Evolutionary conservation across 768 basidiomycete species (phyloP), one percentile per base, ranked within the genome.

Genomic region (Panaeolus cyanescens): DNA sequence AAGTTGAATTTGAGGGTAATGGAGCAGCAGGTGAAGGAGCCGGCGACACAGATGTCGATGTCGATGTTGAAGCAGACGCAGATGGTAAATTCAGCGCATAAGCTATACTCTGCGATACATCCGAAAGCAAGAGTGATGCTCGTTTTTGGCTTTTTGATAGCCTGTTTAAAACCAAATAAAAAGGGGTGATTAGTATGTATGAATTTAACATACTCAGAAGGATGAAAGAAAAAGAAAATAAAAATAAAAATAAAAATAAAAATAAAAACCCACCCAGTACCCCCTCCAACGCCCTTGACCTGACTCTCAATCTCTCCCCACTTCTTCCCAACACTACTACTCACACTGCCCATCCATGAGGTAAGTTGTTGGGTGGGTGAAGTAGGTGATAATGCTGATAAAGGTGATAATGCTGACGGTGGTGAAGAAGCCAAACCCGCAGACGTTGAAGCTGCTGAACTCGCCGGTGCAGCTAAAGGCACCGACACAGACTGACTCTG

Each of bases 111-210:
- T 50, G 45, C 25, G 45, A 50, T 19, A 90, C 83, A 68, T 90
- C 90, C 0, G 87, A 83, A 57, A 91, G 68, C 31, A 91, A 78
- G 1, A 83, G 64, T 0, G 89, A 89, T 0, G 89, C 89, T 20
- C 89, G 86, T 72, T 89, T 90, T 61, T 87, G 87, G 66, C 77
- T 80, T 65, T 86, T 89, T 17, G 85, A 76, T 67, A 91, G 83
- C n/a, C 90, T 91, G 62, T 30, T 25, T 32, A 34, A 15, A 33
- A 60, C 45, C 5, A 22, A 58, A 31, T 2, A 42, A 34, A 7
- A 31, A 5, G 2, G 20, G 20, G 32, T 56, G 25, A 53, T 56
- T 19, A 2, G 2, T 20, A 53, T 1, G 20, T 15, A 36, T 6
- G 32, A 53, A 7, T 34, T 7, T 6, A 34, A 34, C 13, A 34